Percentiles rank a stretch among this genome's conserved stretches.
phyloP scores from a whole-genome alignment of 2,329 filamentous ascomycete species.

The Epichloe bromicola region DNA sequence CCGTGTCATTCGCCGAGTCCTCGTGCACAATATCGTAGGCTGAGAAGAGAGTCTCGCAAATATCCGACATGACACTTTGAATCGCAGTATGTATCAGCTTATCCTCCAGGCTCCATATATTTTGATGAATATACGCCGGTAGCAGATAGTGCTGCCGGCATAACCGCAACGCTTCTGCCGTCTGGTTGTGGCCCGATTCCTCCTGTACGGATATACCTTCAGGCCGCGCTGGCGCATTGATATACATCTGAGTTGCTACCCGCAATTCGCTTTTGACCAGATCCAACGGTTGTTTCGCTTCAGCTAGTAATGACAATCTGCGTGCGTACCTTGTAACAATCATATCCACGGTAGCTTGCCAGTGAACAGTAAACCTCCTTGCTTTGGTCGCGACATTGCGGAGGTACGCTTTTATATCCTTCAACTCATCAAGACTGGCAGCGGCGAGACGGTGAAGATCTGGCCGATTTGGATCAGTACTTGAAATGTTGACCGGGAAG shows the following conservation, averaged over 20 bases:
- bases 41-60: constrained; percentile 23
- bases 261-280: constrained; percentile 19
- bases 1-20: not conserved
- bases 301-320: constrained; percentile 32
- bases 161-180: constrained; percentile 25
- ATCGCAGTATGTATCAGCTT: constrained; percentile 31
- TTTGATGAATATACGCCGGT: constrained; percentile 12
- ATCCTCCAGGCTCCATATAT: constrained; percentile 27
- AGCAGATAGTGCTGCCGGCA: constrained; percentile 35
- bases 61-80: constrained; percentile 21
- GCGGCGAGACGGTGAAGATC: constrained; percentile 21
- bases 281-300: constrained; percentile 12
- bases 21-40: not conserved
- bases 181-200: constrained; percentile 14
- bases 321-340: constrained; percentile 48
- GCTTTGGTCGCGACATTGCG: constrained; percentile 25
- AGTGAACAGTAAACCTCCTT: constrained; percentile 31
- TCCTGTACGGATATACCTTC: constrained; percentile 9
- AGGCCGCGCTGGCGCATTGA: constrained; percentile 23
- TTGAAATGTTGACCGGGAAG: constrained; percentile 37
- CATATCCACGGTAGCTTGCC: constrained; percentile 55
- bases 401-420: constrained; percentile 29
- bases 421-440: constrained; percentile 18
- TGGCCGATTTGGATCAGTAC: constrained; percentile 19
- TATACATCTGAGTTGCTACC: constrained; percentile 5